Base-by-base conservation (phyloP, 1,284 basidiomycete genomes). In the Microbotryum violaceum region DNA sequence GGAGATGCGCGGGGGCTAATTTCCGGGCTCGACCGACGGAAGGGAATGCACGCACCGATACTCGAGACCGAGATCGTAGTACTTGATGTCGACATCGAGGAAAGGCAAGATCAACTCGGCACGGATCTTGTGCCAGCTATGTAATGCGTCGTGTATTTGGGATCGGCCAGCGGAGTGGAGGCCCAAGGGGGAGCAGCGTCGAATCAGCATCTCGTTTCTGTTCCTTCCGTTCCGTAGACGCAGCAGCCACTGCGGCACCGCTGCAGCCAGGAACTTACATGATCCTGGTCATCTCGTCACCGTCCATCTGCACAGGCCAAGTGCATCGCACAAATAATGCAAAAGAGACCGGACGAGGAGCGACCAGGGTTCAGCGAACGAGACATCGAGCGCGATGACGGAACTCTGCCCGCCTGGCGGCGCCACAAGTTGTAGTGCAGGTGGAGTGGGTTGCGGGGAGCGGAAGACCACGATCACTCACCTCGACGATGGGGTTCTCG, bases 241-340 rank as follows among this genome's bases (percentile, higher is more conserved):
- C 50, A 18, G 21, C 25, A 23, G 50, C n/a, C 25, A 18, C 25
- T 23, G 23, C 50, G 50, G 20, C 25, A 52, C 31, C 50, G 23
- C 16, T 12, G n/a, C 27, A 33, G n/a, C 37, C 16, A 4, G 5
- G 20, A 20, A 45, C 67, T 44, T 27, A 69, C 67, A 69, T 96
- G 71, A 96, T 92, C 70, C 91, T 82, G 48, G 91, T 96, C 91
- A 94, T 94, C 78, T 96, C 91, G 77, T 96, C 91, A 57, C 91
- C 91, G 76, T 96, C 91, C 60, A 67, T 61, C 65, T 67, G 21
- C 12, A 42, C 37, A 42, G 12, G 12, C 14, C 5, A 4, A 18
- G 18, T 42, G 37, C 37, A 42, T 16, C 37, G 37, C 37, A 14
- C 16, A 18, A 42, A 18, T 12, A 12, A 42, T 42, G 9, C 14